phyloP scores from a whole-genome alignment of 345 rosid species.

The Ceriops zippeliana region DNA sequence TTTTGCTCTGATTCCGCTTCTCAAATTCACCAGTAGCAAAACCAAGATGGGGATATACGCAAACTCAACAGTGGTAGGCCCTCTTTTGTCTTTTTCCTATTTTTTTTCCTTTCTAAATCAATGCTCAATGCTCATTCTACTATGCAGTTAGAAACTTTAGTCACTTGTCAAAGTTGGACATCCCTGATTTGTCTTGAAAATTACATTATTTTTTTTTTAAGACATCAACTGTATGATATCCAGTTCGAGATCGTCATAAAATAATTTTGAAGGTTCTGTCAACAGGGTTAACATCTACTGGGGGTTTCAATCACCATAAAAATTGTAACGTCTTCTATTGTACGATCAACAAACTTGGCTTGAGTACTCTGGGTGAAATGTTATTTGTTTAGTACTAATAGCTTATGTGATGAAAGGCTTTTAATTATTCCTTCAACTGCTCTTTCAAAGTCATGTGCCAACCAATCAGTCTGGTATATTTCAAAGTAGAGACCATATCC shows the following conservation, averaged over 20 bases:
- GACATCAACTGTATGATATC: no score
- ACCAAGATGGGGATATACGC: conserved; percentile 75
- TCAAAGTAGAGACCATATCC: background rate
- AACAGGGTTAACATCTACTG: no score
- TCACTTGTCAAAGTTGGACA: background rate
- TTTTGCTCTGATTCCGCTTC: conserved; percentile 84
- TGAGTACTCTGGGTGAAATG: no score
- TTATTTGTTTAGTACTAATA: no score
- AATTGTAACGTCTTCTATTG: no score
- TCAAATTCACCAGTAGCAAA: conserved; percentile 88
- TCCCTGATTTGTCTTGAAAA: background rate
- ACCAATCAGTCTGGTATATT: background rate
- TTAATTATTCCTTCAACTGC: no score
- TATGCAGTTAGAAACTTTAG: background rate
- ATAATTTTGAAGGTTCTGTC: no score
- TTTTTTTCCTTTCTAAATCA: background rate
- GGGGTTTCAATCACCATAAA: no score
- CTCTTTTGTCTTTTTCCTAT: background rate
- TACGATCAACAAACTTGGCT: no score
- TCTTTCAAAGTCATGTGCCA: background rate
- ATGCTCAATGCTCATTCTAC: background rate
- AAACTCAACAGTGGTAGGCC: conserved; percentile 52
- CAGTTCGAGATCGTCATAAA: no score
- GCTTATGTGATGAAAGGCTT: no score
- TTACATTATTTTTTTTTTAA: background rate